Percentiles rank a stretch among this genome's conserved stretches.
phyloP scores from a whole-genome alignment of 2,329 filamentous ascomycete genomes.

The Biscogniauxia marginata region DNA sequence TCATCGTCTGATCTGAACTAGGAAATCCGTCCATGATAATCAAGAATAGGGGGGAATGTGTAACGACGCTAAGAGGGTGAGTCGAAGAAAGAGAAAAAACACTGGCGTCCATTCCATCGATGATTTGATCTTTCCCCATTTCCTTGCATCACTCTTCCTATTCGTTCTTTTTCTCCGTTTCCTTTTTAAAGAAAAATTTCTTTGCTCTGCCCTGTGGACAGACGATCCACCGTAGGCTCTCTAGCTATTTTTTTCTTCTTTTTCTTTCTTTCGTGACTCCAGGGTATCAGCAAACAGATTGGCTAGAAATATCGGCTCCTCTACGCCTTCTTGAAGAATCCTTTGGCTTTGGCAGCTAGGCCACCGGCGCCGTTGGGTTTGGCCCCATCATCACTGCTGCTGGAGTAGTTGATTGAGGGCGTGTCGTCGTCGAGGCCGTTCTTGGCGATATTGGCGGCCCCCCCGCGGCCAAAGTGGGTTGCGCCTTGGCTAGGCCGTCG shows the following conservation, averaged over 20 bases:
- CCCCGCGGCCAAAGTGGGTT: constrained; percentile 70
- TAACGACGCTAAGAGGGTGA: background rate
- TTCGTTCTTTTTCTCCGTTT: background rate
- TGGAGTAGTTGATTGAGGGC: background rate
- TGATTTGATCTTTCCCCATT: background rate
- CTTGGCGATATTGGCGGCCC: constrained; percentile 70
- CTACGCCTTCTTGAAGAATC: constrained; percentile 49
- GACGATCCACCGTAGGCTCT: constrained; percentile 9
- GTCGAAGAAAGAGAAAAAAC: background rate
- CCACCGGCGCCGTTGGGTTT: constrained; percentile 26
- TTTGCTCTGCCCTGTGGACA: constrained; percentile 21
- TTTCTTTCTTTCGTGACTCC: background rate
- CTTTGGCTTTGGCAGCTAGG: constrained; percentile 45
- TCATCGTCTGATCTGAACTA: background rate
- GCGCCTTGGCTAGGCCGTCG: constrained; percentile 58
- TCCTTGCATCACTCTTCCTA: background rate
- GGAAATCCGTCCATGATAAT: background rate
- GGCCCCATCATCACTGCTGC: constrained; percentile 4
- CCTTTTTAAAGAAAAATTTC: background rate
- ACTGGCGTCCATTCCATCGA: background rate
- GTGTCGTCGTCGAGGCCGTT: constrained; percentile 41
- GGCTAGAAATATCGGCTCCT: constrained; percentile 1
- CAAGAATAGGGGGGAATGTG: background rate
- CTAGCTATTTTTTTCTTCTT: background rate
- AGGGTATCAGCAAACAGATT: background rate